A percentile compares a stretch with the other conserved stretches of the same genome.
Evolutionary conservation across 768 basidiomycete species (phyloP).

Genomic region (Collybiopsis luxurians): DNA sequence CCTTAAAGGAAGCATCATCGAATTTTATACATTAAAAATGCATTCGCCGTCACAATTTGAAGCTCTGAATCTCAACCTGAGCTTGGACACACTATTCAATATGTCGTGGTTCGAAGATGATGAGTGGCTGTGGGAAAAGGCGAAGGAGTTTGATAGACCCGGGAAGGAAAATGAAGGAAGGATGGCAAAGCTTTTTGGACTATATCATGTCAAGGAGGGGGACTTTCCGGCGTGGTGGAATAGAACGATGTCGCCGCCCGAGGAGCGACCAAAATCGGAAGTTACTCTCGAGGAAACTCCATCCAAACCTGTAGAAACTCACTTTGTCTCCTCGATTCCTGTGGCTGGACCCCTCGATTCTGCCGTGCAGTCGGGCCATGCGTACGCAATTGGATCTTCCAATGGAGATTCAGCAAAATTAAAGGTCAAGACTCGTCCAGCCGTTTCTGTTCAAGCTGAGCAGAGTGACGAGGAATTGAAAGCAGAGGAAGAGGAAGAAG

Average conservation of each 20-base stretch:
- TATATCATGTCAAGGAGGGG: background rate
- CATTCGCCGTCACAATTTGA: background rate
- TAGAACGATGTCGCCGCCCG: background rate
- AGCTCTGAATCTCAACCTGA: background rate
- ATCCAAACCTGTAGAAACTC: background rate
- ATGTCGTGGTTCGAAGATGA: background rate
- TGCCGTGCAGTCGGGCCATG: background rate
- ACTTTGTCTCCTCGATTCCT: background rate
- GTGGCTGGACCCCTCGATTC: background rate
- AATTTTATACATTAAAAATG: background rate
- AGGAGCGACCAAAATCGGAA: background rate
- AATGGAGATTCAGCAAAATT: background rate
- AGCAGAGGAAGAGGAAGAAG: slow-evolving; percentile 5
- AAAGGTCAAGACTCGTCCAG: background rate
- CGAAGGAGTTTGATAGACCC: background rate
- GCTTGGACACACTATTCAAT: background rate
- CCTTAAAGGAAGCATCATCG: background rate
- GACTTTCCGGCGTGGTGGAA: background rate
- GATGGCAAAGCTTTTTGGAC: background rate
- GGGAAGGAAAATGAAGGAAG: background rate
- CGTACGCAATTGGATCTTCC: background rate
- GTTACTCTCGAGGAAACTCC: background rate
- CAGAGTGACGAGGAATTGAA: background rate
- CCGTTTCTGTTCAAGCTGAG: background rate
- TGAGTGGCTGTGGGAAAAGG: background rate